phyloP scores from a whole-genome alignment of 2,329 filamentous ascomycete species.

The Fusarium temperatum region DNA sequence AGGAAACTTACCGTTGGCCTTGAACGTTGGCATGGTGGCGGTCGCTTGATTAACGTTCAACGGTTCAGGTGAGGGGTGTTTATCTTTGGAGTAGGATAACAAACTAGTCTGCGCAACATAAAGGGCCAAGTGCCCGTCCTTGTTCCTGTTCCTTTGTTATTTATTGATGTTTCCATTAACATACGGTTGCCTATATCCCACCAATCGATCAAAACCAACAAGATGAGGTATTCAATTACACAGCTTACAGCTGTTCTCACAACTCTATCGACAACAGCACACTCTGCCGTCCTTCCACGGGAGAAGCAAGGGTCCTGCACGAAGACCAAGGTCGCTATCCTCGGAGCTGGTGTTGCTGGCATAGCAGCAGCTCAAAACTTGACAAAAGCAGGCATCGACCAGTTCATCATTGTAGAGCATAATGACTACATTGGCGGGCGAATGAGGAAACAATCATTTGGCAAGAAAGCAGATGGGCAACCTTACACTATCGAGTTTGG shows the following conservation, averaged over 20 bases:
- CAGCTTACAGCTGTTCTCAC: conserved; percentile 2
- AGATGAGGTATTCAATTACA: conserved; percentile 2
- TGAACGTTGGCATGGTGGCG: neutral
- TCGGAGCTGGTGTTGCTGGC: conserved; percentile 69
- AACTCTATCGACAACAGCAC: neutral
- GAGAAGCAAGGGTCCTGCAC: conserved; percentile 31
- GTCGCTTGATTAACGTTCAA: neutral
- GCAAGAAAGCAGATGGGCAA: conserved; percentile 57
- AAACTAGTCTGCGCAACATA: neutral
- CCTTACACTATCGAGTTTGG: conserved; percentile 70
- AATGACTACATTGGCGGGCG: conserved; percentile 70
- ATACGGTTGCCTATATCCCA: neutral
- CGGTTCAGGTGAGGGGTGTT: neutral
- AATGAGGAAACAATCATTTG: conserved; percentile 66
- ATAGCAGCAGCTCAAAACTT: conserved; percentile 72
- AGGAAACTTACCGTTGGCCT: neutral
- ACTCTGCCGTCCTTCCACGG: neutral
- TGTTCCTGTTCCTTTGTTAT: too few relatives aligned
- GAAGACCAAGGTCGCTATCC: conserved; percentile 46
- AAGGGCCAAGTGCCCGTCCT: neutral
- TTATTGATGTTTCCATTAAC: neutral
- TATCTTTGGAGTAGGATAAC: neutral
- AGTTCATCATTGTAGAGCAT: conserved; percentile 73
- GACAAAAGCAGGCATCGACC: conserved; percentile 65
- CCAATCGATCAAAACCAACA: neutral